Percentiles rank a stretch among this genome's conserved stretches.
phyloP scores from a whole-genome alignment of 441 rosid species.

The Erysimum cheiri region DNA sequence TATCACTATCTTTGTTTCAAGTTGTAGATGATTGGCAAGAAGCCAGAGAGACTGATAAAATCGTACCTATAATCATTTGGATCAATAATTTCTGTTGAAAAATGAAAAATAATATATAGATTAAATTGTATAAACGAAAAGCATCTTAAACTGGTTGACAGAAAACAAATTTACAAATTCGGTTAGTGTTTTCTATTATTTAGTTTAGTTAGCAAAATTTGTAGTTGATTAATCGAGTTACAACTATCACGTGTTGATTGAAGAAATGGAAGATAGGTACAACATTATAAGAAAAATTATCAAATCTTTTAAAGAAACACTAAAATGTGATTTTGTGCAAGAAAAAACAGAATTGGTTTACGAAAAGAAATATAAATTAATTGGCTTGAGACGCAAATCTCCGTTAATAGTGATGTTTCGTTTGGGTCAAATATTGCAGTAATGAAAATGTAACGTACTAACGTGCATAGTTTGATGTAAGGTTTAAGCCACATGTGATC shows the following conservation, averaged over 20 bases:
- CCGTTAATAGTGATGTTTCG: too few species aligned
- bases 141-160: not conserved
- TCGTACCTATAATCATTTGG: conserved; percentile 2
- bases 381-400: too few species aligned
- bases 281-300: not conserved
- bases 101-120: not conserved
- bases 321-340: too few species aligned
- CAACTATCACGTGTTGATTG: not conserved
- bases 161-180: not conserved
- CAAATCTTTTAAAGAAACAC: not conserved
- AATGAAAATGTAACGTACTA: too few species aligned
- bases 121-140: not conserved
- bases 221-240: not conserved
- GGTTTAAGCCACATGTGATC: too few species aligned
- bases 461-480: too few species aligned
- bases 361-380: too few species aligned
- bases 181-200: not conserved
- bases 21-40: conserved; percentile 8
- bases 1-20: conserved; percentile 12
- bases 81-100: not conserved
- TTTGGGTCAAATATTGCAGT: too few species aligned
- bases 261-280: not conserved
- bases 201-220: not conserved
- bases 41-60: conserved; percentile 16
- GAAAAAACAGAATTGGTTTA: too few species aligned